Evolutionary conservation across 129 eudicot genomes (phyloP).

Genomic region (Saposhnikovia divaricata): DNA sequence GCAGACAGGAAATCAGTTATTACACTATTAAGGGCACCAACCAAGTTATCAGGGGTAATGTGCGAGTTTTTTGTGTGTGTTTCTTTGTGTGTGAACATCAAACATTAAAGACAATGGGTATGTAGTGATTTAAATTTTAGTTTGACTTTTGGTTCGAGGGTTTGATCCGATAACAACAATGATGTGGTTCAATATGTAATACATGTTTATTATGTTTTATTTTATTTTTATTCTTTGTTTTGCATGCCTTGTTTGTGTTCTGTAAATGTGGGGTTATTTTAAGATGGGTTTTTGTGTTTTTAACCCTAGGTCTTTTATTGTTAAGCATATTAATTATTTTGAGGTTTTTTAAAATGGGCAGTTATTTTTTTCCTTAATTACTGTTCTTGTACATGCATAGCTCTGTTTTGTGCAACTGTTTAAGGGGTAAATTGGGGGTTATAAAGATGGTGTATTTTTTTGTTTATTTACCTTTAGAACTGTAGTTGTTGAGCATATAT

Average conservation of each 20-base stretch:
- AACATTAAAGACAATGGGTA: too few relatives aligned
- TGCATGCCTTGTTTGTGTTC: neutral
- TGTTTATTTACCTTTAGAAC: neutral
- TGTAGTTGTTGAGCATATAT: neutral
- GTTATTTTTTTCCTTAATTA: neutral
- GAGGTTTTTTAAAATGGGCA: neutral
- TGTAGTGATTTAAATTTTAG: neutral
- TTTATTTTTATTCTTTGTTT: neutral
- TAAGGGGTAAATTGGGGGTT: neutral
- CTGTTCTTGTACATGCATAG: neutral
- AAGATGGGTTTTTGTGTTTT: neutral
- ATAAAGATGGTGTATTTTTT: neutral
- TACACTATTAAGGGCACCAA: constrained; percentile 66
- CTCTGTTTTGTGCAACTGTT: neutral
- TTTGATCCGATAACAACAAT: neutral
- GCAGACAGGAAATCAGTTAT: constrained; percentile 11
- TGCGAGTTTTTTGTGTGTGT: too few relatives aligned
- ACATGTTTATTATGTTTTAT: neutral
- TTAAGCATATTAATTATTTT: neutral
- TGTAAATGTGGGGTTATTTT: neutral
- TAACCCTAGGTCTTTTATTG: neutral
- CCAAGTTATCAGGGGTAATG: constrained; percentile 36
- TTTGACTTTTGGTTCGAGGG: neutral
- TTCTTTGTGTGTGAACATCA: too few relatives aligned
- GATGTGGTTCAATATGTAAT: neutral